These are phyloP conservation scores for Pseudogymnoascus sp. DNA, from an alignment of 2,329 filamentous ascomycete genomes.

Conservation along the genomic window DNA sequence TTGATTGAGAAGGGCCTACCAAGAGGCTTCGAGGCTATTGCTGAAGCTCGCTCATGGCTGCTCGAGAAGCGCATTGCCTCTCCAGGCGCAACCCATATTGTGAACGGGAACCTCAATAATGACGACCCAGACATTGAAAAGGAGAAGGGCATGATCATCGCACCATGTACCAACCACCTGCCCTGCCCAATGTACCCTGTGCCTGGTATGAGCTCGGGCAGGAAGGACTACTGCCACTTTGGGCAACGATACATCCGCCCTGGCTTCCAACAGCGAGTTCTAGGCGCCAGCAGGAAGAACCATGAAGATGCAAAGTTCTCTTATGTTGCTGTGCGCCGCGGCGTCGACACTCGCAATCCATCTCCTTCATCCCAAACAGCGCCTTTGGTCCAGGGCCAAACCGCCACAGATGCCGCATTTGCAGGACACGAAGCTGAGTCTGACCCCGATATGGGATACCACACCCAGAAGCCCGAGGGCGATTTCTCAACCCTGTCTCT, in stretches of 20 bases:
- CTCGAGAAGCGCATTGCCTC: conserved; percentile 67
- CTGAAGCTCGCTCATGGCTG: conserved; percentile 72
- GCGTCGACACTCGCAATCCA: conserved; percentile 43
- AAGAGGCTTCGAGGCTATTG: conserved; percentile 86
- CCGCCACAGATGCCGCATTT: conserved; percentile 61
- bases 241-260: conserved; percentile 82
- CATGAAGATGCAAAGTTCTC: conserved; percentile 89
- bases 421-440: conserved; percentile 56
- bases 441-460: conserved; percentile 21
- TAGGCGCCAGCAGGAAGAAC: conserved; percentile 63
- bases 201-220: conserved; percentile 61
- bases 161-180: conserved; percentile 81
- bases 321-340: conserved; percentile 79
- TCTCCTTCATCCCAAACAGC: conserved; percentile 20
- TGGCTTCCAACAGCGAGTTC: conserved; percentile 68
- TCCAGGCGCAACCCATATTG: conserved; percentile 42
- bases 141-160: conserved; percentile 58
- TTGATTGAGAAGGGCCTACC: conserved; percentile 87
- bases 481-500: conserved; percentile 47
- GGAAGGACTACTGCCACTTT: conserved; percentile 90
- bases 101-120: conserved; percentile 24
- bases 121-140: conserved; percentile 34
- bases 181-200: conserved; percentile 81
- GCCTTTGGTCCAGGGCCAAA: conserved; percentile 42
- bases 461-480: neutral